These are phyloP conservation scores for Nakazawaea molendinolei DNA, from an alignment of 805 yeast species.

Conservation along the genomic window DNA sequence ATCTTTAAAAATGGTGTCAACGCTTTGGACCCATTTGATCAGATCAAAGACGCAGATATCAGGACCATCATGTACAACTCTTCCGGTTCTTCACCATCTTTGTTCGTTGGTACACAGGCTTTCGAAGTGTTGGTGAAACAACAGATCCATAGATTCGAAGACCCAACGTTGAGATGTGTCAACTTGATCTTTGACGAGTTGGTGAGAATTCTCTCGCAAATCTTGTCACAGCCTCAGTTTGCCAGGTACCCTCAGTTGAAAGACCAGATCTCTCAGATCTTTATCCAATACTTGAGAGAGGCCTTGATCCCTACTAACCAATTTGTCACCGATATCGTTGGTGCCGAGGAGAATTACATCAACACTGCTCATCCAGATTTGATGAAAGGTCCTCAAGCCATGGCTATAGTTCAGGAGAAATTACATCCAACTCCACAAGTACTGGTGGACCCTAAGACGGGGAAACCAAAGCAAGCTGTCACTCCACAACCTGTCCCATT, in stretches of 20 bases:
- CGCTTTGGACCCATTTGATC: slow-evolving; percentile 93
- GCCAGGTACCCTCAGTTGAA: slow-evolving; percentile 87
- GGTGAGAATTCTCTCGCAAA: slow-evolving; percentile 82
- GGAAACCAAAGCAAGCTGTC: slow-evolving; percentile 52
- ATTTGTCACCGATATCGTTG: slow-evolving; percentile 78
- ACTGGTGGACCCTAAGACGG: slow-evolving; percentile 83
- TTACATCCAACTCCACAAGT: slow-evolving; percentile 70
- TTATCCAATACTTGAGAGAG: slow-evolving; percentile 73
- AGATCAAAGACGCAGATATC: slow-evolving; percentile 90
- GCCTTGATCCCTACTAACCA: slow-evolving; percentile 79
- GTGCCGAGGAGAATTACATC: slow-evolving; percentile 86
- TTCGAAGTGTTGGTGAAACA: slow-evolving; percentile 94
- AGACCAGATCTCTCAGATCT: slow-evolving; percentile 75
- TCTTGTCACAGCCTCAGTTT: slow-evolving; percentile 73
- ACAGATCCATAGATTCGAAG: slow-evolving; percentile 90
- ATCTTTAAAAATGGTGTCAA: slow-evolving; percentile 87
- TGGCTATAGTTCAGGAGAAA: slow-evolving; percentile 87
- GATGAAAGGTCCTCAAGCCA: slow-evolving; percentile 89
- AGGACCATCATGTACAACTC: slow-evolving; percentile 96
- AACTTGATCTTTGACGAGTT: slow-evolving; percentile 89
- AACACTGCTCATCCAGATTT: slow-evolving; percentile 98
- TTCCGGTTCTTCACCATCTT: slow-evolving; percentile 91
- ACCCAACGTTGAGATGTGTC: slow-evolving; percentile 85
- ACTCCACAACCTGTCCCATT: slow-evolving; percentile 23
- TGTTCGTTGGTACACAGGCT: slow-evolving; percentile 96